Evolutionary conservation across 306 rosid genomes (phyloP), one percentile per base, ranked within the genome.

Genomic region (Fragaria vesca): DNA sequence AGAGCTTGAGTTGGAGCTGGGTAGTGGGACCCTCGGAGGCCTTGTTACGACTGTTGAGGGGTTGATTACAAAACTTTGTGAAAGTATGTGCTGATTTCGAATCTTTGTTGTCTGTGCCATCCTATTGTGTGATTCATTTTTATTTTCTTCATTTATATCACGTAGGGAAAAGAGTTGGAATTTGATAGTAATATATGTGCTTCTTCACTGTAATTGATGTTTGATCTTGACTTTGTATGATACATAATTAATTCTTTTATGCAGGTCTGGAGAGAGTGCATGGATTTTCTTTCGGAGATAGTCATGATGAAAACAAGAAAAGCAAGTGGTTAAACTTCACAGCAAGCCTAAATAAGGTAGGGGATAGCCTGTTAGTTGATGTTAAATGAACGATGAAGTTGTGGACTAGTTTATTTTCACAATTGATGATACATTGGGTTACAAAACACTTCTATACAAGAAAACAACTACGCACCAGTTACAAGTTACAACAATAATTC

Each of bases 231-330:
- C 42, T 11, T 9, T 72, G 63, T 12, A 54, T 2, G 66, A 3
- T 32, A 17, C 72, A 38, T 36, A 6, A 12, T 36, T 52, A 30
- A 15, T 61, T 15, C 52, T 38, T 69, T 15, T 77, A 15, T 66
- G 79, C 93, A 95, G 98, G 94, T 74, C 91, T 95, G 52, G 97
- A 86, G 85, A 90, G 92, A 83, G 90, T 95, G 68, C 99, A 93
- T 60, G 99, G 99, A 45, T 95, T 89, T 86, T 86, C 93, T 58
- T 90, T 91, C 43, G 97, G 99, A 66, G 99, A 95, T 69, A 91
- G 97, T 87, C 91, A 93, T 81, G 97, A 89, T 13, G 91, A 91
- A 74, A 0, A 83, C 66, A 91, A 73, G 78, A 89, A 45, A 74
- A 90, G 69, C 90, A 95, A 91, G 82, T 95, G 99, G 99, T 46